Percentiles rank a stretch among this genome's conserved stretches.
phyloP scores from a whole-genome alignment of 805 yeast genomes.

The Starmerella apis region DNA sequence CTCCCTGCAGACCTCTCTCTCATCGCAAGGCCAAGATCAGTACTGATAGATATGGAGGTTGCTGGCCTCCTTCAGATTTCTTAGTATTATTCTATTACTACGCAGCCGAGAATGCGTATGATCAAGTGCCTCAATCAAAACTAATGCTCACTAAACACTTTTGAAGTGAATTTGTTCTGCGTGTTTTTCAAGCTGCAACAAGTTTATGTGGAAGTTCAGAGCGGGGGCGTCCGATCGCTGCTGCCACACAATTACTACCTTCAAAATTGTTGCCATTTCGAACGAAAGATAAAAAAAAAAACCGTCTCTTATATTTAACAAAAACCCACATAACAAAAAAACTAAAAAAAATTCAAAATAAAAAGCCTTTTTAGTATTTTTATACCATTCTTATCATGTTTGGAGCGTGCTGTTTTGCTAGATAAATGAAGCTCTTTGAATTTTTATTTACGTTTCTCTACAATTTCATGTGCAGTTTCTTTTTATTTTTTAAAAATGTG shows the following conservation, averaged over 20 bases:
- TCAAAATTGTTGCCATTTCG: not conserved
- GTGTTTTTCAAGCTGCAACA: not conserved
- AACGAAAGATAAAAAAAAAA: not conserved
- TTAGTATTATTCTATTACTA: not conserved
- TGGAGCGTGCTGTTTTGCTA: too few relatives aligned
- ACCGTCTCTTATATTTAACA: conserved; percentile 3
- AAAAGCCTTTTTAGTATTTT: not conserved
- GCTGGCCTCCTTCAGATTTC: conserved; percentile 1
- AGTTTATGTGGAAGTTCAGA: not conserved
- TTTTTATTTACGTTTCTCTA: too few relatives aligned
- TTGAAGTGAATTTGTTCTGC: not conserved
- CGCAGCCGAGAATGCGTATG: not conserved
- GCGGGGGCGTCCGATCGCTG: not conserved
- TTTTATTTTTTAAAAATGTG: too few relatives aligned
- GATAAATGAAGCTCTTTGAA: too few relatives aligned
- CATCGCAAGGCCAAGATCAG: not conserved
- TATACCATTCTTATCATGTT: too few relatives aligned
- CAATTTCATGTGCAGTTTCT: too few relatives aligned
- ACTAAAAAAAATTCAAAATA: conserved; percentile 1
- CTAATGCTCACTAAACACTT: not conserved
- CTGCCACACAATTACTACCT: too few relatives aligned
- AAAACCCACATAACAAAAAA: not conserved
- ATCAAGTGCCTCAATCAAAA: not conserved
- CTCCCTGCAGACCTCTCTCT: too few relatives aligned
- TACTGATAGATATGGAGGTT: not conserved